These are phyloP conservation scores for Dactylorhiza incarnata DNA, from an alignment of 106 monocot genomes.

Conservation along the genomic window DNA sequence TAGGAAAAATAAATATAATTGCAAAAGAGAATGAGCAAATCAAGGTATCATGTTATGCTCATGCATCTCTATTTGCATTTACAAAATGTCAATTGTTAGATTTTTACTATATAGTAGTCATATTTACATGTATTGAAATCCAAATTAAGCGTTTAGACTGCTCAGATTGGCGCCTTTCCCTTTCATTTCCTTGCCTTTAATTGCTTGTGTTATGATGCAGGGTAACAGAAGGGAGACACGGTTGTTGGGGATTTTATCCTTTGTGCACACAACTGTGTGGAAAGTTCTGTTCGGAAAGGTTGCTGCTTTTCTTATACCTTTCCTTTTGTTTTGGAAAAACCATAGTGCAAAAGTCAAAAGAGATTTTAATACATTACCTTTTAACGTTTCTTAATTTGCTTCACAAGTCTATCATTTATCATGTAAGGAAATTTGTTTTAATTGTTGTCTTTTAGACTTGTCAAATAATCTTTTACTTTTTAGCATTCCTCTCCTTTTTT, in stretches of 20 bases:
- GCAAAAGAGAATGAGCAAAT: too few relatives aligned
- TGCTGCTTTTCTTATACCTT: not conserved
- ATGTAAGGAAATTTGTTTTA: not conserved
- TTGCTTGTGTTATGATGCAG: constrained; percentile 23
- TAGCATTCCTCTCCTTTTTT: not conserved
- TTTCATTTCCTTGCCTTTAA: not conserved
- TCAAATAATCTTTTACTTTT: too few relatives aligned
- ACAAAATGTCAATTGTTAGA: too few relatives aligned
- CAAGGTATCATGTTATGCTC: too few relatives aligned
- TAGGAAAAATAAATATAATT: too few relatives aligned
- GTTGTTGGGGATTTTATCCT: constrained; percentile 73
- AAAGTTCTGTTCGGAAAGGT: constrained; percentile 99
- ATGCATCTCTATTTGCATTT: too few relatives aligned
- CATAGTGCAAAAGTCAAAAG: not conserved
- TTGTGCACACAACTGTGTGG: constrained; percentile 97
- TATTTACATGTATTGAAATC: not conserved
- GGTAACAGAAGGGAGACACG: constrained; percentile 96
- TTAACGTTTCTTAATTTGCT: too few relatives aligned
- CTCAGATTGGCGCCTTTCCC: not conserved
- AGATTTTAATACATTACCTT: not conserved
- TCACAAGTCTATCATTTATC: too few relatives aligned
- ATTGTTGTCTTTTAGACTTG: not conserved
- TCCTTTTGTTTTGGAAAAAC: not conserved
- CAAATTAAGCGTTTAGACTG: too few relatives aligned
- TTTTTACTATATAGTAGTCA: too few relatives aligned